phyloP scores from a whole-genome alignment of 2,329 filamentous ascomycete genomes.

The Phyllosticta citriasiana region DNA sequence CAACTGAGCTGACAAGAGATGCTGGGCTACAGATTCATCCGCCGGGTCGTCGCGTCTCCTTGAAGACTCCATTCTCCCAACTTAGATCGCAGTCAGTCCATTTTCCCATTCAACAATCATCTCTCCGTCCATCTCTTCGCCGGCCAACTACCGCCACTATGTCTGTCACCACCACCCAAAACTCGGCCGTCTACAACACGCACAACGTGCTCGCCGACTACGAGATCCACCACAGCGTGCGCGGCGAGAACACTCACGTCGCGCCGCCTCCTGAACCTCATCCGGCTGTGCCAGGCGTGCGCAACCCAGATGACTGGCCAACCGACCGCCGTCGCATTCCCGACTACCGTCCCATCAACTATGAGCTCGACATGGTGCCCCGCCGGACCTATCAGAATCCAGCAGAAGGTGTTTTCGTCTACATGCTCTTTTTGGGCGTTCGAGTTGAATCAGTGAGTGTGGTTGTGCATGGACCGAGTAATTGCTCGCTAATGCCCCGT shows the following conservation, averaged over 20 bases:
- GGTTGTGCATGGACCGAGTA: not conserved
- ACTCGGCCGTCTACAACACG: constrained; percentile 28
- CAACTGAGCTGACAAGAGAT: not conserved
- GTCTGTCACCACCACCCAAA: constrained; percentile 36
- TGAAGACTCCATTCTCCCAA: not conserved
- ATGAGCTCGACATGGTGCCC: constrained; percentile 30
- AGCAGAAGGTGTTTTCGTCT: constrained; percentile 38
- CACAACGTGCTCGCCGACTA: constrained; percentile 35
- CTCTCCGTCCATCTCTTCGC: no score
- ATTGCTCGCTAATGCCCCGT: constrained; percentile 1
- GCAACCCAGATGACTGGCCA: constrained; percentile 36
- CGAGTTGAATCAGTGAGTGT: constrained; percentile 34
- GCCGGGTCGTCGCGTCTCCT: not conserved
- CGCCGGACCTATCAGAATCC: constrained; percentile 36
- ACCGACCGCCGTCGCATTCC: constrained; percentile 39
- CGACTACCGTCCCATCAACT: constrained; percentile 37
- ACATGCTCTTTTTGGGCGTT: constrained; percentile 41
- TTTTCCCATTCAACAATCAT: not conserved
- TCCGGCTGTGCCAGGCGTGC: constrained; percentile 21
- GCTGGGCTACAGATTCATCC: not conserved
- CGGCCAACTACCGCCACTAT: constrained; percentile 18
- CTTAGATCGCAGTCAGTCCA: not conserved
- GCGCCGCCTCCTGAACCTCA: constrained; percentile 21
- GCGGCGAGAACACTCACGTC: constrained; percentile 17
- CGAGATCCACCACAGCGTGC: constrained; percentile 33